Percentiles rank a stretch among this genome's conserved stretches.
phyloP scores from a whole-genome alignment of 1,139 yeast genomes.

The Taiozyma sp. region DNA sequence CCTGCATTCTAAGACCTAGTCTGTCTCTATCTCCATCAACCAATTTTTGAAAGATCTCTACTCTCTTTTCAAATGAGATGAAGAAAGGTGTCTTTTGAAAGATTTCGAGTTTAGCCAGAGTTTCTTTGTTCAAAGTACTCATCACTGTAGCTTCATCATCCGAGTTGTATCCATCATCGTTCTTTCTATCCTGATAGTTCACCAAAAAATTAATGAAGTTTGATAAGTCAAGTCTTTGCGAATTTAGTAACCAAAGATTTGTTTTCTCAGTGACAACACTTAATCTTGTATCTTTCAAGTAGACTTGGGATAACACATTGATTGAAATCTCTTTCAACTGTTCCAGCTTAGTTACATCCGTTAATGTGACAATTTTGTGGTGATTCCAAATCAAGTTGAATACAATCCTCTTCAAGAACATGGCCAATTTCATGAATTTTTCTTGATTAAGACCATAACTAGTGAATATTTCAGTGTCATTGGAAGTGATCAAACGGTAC shows the following conservation, averaged over 20 bases:
- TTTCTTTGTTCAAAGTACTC: conserved; percentile 7
- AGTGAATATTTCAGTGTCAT: conserved; percentile 56
- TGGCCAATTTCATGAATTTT: conserved; percentile 41
- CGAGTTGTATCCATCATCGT: conserved; percentile 17
- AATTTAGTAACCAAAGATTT: conserved; percentile 17
- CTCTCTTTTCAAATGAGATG: conserved; percentile 69
- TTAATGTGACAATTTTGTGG: conserved; percentile 4
- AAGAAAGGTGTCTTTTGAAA: conserved; percentile 71
- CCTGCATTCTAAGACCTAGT: conserved; percentile 21
- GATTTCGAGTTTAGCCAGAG: conserved; percentile 36
- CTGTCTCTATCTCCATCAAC: conserved; percentile 46
- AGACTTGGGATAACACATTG: conserved; percentile 59
- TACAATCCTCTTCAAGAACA: conserved; percentile 49
- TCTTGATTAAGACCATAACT: conserved; percentile 39
- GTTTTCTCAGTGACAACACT: conserved; percentile 21
- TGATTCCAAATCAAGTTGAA: conserved; percentile 48
- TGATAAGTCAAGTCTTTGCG: conserved; percentile 7
- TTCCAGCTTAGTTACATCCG: conserved; percentile 1
- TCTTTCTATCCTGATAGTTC: conserved; percentile 17
- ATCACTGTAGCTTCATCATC: conserved; percentile 19
- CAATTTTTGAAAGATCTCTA: conserved; percentile 61
- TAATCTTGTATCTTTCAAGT: conserved; percentile 62
- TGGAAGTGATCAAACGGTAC: conserved; percentile 58
- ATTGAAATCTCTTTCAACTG: conserved; percentile 34
- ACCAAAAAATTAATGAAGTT: conserved; percentile 10